These are phyloP conservation scores for Teunomyces kruisii DNA, from an alignment of 805 yeast genomes.

Conservation along the genomic window DNA sequence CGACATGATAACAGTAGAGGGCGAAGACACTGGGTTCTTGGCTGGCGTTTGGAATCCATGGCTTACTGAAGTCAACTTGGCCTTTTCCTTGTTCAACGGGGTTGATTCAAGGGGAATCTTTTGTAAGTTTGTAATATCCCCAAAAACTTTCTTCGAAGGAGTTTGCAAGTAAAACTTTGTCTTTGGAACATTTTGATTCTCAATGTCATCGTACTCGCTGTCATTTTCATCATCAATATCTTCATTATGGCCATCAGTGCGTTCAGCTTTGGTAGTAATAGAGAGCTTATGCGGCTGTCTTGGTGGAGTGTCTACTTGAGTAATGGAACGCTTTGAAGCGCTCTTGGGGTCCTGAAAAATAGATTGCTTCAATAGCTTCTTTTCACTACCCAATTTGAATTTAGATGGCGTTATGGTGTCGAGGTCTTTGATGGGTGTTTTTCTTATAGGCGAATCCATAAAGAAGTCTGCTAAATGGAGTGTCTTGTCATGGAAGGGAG, in stretches of 20 bases:
- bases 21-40: conserved; percentile 34
- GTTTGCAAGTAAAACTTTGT: conserved; percentile 24
- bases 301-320: conserved; percentile 39
- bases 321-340: conserved; percentile 34
- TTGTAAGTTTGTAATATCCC: conserved; percentile 23
- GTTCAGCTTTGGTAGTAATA: conserved; percentile 16
- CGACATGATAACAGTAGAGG: conserved; percentile 42
- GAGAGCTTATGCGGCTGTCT: conserved; percentile 32
- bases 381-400: conserved; percentile 26
- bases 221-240: conserved; percentile 10
- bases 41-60: conserved; percentile 32
- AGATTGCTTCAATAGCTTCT: conserved; percentile 15
- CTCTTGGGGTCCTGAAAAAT: conserved; percentile 27
- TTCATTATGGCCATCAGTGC: conserved; percentile 12
- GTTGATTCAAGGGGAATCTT: conserved; percentile 15
- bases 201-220: conserved; percentile 18
- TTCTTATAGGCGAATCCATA: conserved; percentile 43
- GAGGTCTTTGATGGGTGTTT: conserved; percentile 34
- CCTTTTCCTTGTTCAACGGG: conserved; percentile 6
- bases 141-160: conserved; percentile 31
- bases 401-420: conserved; percentile 43
- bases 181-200: conserved; percentile 7
- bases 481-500: conserved; percentile 45
- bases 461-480: conserved; percentile 43
- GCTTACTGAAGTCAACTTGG: conserved; percentile 8